Percentiles rank a stretch among this genome's conserved stretches.
phyloP scores from a whole-genome alignment of 2,329 filamentous ascomycete species.

The Fusarium sp. region DNA sequence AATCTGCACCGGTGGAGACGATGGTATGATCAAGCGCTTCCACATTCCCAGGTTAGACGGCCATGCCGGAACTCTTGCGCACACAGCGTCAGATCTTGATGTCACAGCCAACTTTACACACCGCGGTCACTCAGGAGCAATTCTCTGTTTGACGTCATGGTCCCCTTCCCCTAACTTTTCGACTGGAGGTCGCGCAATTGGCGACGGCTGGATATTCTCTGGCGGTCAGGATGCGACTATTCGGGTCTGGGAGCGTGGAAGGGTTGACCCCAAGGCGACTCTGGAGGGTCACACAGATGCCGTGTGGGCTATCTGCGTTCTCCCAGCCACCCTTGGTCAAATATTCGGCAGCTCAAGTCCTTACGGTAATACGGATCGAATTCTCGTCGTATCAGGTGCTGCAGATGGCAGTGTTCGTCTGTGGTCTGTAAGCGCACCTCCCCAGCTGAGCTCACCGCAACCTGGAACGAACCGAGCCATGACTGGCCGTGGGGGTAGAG shows the following conservation, averaged over 20 bases:
- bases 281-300: slow-evolving; percentile 95
- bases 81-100: slow-evolving; percentile 81
- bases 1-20: slow-evolving; percentile 94
- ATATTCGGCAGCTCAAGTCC: slow-evolving; percentile 81
- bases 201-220: slow-evolving; percentile 98
- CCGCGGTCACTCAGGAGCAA: slow-evolving; percentile 89
- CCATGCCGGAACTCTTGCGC: slow-evolving; percentile 57
- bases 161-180: slow-evolving; percentile 89
- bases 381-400: slow-evolving; percentile 89
- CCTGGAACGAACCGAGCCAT: slow-evolving; percentile 70
- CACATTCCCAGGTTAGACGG: slow-evolving; percentile 86
- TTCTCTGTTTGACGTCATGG: slow-evolving; percentile 88
- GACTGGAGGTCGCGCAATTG: slow-evolving; percentile 85
- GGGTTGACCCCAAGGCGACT: slow-evolving; percentile 94
- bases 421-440: slow-evolving; percentile 93
- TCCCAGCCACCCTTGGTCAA: slow-evolving; percentile 82
- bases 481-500: slow-evolving; percentile 72
- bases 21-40: slow-evolving; percentile 96
- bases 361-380: slow-evolving; percentile 84
- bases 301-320: slow-evolving; percentile 93
- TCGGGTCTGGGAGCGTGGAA: slow-evolving; percentile 92
- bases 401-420: slow-evolving; percentile 92
- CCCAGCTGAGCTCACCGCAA: slow-evolving; percentile 84
- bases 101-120: slow-evolving; percentile 96
- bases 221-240: slow-evolving; percentile 94